Conservation (phyloP, 2,329 filamentous ascomycete species). For the Didymella keratinophila region DNA sequence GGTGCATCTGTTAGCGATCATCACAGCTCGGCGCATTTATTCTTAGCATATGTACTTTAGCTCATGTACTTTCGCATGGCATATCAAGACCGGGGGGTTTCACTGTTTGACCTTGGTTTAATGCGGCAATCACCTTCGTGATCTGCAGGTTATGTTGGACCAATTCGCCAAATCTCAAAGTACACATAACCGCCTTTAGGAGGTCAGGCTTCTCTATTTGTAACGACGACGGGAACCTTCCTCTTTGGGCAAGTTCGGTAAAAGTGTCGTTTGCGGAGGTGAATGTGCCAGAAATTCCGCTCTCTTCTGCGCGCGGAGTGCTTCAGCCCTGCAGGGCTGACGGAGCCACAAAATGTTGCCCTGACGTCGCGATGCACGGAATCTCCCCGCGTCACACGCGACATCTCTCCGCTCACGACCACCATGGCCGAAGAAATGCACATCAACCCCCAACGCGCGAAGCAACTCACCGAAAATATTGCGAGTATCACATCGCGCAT, state of each 20-base stretch:
- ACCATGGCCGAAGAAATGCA: constrained; percentile 50
- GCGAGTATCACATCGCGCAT: constrained; percentile 53
- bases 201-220: no score
- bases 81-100: no score
- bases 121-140: no score
- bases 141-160: no score
- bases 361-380: constrained; percentile 28
- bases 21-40: constrained; percentile 7
- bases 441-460: constrained; percentile 55
- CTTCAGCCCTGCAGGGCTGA: constrained; percentile 20
- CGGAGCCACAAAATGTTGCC: constrained; percentile 15
- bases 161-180: no score
- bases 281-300: constrained; percentile 1
- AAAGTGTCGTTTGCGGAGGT: not conserved
- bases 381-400: constrained; percentile 20
- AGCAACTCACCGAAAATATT: constrained; percentile 56
- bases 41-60: no score
- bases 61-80: no score
- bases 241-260: not conserved
- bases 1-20: constrained; percentile 10
- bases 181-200: not conserved
- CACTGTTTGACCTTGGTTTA: no score
- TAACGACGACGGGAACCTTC: not conserved
- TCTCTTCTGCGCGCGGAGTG: not conserved
- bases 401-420: constrained; percentile 22